Percentiles rank a stretch among this genome's conserved stretches.
phyloP scores from a whole-genome alignment of 1,284 basidiomycete species.

The Taiwanofungus camphoratus region DNA sequence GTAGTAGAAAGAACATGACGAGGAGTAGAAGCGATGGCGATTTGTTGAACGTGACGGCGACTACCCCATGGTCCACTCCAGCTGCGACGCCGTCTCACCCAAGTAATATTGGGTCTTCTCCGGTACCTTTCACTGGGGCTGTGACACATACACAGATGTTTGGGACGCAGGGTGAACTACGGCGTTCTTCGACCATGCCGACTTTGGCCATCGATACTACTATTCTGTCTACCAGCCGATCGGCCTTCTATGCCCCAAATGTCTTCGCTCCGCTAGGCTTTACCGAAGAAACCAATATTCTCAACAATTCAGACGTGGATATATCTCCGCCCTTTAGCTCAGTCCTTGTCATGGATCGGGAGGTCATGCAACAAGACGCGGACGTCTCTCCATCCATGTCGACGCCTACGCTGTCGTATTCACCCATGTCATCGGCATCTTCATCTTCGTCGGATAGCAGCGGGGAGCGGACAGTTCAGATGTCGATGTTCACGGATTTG shows the following conservation, averaged over 20 bases:
- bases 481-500: slow-evolving; percentile 24
- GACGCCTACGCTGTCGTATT: slow-evolving; percentile 25
- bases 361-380: slow-evolving; percentile 13
- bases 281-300: not conserved
- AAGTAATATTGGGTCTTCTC: too few species aligned
- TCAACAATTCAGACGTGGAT: not conserved
- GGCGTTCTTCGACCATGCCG: slow-evolving; percentile 23
- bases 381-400: slow-evolving; percentile 23
- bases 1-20: slow-evolving; percentile 13
- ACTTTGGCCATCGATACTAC: slow-evolving; percentile 9
- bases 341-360: not conserved
- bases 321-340: not conserved
- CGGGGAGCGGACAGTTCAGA: slow-evolving; percentile 28
- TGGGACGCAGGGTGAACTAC: slow-evolving; percentile 10
- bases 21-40: slow-evolving; percentile 23
- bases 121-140: too few species aligned
- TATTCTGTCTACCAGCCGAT: slow-evolving; percentile 1
- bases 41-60: slow-evolving; percentile 5
- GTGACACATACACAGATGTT: not conserved
- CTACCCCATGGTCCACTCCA: not conserved
- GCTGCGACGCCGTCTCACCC: not conserved
- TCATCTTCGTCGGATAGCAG: slow-evolving; percentile 27
- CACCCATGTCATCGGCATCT: slow-evolving; percentile 26
- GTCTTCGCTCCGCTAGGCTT: not conserved
- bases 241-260: slow-evolving; percentile 1